These are phyloP conservation scores for Articulospora tetracladia DNA, from an alignment of 495 filamentous ascomycete species.

Conservation along the genomic window DNA sequence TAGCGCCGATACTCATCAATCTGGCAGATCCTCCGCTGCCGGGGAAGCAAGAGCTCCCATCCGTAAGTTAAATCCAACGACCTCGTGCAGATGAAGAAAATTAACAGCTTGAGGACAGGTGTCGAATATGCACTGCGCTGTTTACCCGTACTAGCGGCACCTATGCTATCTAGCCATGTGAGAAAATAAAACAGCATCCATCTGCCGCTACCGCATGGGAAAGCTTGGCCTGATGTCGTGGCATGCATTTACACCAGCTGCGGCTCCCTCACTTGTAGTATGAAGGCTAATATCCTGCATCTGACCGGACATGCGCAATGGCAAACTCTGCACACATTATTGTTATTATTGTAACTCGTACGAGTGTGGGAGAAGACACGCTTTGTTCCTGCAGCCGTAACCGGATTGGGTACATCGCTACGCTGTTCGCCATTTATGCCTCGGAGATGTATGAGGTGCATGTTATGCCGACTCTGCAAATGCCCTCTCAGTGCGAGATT, in stretches of 20 bases:
- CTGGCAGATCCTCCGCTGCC: background rate
- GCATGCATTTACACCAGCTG: slow-evolving; percentile 48
- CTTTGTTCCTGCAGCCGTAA: background rate
- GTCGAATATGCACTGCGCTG: slow-evolving; percentile 42
- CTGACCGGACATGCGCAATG: slow-evolving; percentile 39
- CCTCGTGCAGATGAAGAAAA: background rate
- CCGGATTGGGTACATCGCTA: background rate
- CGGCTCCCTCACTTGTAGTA: slow-evolving; percentile 37
- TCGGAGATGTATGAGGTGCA: background rate
- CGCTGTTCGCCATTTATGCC: background rate
- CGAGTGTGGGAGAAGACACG: background rate
- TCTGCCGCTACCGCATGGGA: slow-evolving; percentile 50
- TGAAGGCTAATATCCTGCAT: slow-evolving; percentile 49
- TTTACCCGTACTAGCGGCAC: slow-evolving; percentile 45
- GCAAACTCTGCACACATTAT: background rate
- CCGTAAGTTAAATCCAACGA: slow-evolving; percentile 33
- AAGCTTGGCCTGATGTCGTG: slow-evolving; percentile 47
- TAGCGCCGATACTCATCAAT: background rate
- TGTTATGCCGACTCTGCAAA: too few relatives aligned
- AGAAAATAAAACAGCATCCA: slow-evolving; percentile 47
- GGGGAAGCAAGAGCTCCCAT: slow-evolving; percentile 35
- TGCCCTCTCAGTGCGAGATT: too few relatives aligned
- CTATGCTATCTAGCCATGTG: slow-evolving; percentile 48
- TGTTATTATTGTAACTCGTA: background rate
- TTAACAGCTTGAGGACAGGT: slow-evolving; percentile 29